Evolutionary conservation across 2,329 filamentous ascomycete species (phyloP), one percentile per base, ranked within the genome.

Genomic region (Moelleriella libera): DNA sequence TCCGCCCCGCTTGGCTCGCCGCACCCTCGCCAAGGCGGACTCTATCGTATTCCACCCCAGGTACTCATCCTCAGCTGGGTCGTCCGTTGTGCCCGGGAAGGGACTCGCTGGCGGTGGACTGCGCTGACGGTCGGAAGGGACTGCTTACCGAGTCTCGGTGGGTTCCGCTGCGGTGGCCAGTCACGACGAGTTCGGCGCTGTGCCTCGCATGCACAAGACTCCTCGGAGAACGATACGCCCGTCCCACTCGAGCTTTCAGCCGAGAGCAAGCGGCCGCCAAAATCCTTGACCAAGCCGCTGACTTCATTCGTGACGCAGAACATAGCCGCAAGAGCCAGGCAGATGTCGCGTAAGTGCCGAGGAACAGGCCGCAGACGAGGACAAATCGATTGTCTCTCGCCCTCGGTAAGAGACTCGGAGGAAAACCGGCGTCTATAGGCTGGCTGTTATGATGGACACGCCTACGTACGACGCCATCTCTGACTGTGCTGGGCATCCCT

Each of bases 391-490:
- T 21, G 34, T 12, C 34, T 5, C 8, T 37, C 2, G 61, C 55
- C 8, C 44, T 62, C 10, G 63, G 57, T 0, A 54, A 55, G 11
- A 63, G 64, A 37, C 51, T 63, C 0, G 60, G 55, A 1, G 57
- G 56, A 1, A 51, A 46, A 2, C 51, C 54, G 30, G 58, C 60
- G 0, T 9, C 43, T 65, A 31, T 67, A 54, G 44, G 59, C 60
- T 32, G 67, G 66, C 6, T 65, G 75, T 8, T 72, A 67, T 46
- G 71, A 76, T 49, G 72, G 72, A 0, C 72, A 75, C 51, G 69
- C 67, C 65, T 69, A 48, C 61, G 66, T 63, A 43, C 6, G 6
- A 5, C 2, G 39, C 0, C 32, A 14, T 8, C 10, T 12, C 5
- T 9, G 6, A 12, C 2, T 12, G 31, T 30, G 4, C 29, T 45